Conservation (phyloP, 805 yeast species). For the Yamadazyma sp. region DNA sequence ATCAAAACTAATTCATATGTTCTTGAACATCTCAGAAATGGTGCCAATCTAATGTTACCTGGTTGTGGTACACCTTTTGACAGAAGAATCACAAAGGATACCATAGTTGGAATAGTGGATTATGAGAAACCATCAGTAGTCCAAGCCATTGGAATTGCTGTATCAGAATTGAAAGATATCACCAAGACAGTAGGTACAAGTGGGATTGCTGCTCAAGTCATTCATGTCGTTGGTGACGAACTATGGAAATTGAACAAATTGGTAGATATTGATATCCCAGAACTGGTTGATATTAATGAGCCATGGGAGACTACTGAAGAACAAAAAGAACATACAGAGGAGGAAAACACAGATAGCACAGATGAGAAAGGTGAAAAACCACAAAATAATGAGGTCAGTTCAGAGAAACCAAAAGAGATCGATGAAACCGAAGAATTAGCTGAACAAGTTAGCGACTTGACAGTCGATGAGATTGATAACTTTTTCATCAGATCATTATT, state of each 20-base stretch:
- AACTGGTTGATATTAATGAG: constrained; percentile 23
- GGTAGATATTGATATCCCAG: constrained; percentile 35
- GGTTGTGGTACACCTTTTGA: constrained; percentile 67
- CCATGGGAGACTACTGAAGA: constrained; percentile 29
- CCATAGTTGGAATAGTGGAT: constrained; percentile 70
- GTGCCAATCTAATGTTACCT: constrained; percentile 80
- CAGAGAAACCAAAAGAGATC: neutral
- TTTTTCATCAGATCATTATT: constrained; percentile 69
- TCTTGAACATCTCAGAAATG: constrained; percentile 63
- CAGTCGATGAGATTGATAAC: constrained; percentile 66
- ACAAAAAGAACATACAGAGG: constrained; percentile 5
- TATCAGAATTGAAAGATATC: constrained; percentile 43
- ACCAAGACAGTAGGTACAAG: constrained; percentile 53
- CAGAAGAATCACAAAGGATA: constrained; percentile 42
- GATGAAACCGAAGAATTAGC: constrained; percentile 13
- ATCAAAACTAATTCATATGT: constrained; percentile 74
- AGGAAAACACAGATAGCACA: neutral
- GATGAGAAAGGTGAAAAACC: constrained; percentile 5
- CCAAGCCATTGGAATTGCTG: constrained; percentile 69
- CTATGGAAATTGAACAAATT: constrained; percentile 50
- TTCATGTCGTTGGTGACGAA: constrained; percentile 69
- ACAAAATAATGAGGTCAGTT: constrained; percentile 8
- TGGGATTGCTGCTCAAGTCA: constrained; percentile 76
- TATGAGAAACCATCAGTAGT: constrained; percentile 57
- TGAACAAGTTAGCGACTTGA: constrained; percentile 24